Conservation (phyloP, 179 eudicot species). For the Beta corolliflora region DNA sequence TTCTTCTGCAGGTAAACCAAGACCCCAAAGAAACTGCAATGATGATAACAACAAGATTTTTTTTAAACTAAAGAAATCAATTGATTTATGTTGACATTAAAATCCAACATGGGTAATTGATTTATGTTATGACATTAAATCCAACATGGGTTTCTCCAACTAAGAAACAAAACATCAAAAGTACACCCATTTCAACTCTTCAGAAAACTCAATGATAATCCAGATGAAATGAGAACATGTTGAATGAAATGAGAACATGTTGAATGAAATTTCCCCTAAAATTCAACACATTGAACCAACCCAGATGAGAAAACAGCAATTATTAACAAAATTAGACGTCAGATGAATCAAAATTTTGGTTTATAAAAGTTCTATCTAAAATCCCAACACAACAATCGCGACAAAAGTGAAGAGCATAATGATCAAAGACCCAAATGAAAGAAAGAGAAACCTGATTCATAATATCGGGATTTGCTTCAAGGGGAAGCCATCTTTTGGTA, state of each 20-base stretch:
- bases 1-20: slow-evolving; percentile 71
- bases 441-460: slow-evolving; percentile 76
- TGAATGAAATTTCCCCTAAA: neutral
- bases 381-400: neutral
- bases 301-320: slow-evolving; percentile 16
- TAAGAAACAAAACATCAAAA: neutral
- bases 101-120: too few species aligned
- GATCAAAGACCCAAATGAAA: neutral
- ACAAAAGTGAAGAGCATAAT: neutral
- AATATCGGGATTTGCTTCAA: slow-evolving; percentile 92
- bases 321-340: slow-evolving; percentile 2
- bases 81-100: neutral
- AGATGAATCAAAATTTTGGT: neutral
- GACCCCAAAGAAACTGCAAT: slow-evolving; percentile 87
- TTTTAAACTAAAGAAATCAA: neutral
- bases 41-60: slow-evolving; percentile 14
- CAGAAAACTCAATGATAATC: neutral
- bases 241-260: neutral
- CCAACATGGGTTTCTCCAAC: neutral
- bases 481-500: slow-evolving; percentile 87
- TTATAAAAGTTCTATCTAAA: neutral
- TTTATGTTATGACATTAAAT: too few species aligned
- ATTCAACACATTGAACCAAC: neutral
- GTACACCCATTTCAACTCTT: neutral
- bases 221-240: neutral